Conservation (phyloP, 129 eudicot species). For the Centella asiatica region DNA sequence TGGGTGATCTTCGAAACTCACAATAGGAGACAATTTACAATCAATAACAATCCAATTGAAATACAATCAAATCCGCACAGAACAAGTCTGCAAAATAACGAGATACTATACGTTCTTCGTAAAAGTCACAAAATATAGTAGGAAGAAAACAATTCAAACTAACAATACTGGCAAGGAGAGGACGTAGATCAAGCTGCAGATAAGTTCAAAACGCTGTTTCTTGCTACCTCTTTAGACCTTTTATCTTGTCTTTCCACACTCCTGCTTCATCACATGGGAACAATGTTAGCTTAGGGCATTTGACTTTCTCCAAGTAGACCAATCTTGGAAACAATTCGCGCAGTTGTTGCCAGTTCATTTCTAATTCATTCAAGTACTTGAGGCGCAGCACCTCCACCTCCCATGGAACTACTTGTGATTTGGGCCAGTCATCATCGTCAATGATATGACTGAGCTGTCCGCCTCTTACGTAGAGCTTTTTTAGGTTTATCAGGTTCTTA, state of each 20-base stretch:
- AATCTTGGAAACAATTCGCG: constrained; percentile 31
- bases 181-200: not conserved
- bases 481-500: constrained; percentile 16
- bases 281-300: constrained; percentile 38
- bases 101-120: too few relatives aligned
- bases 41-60: too few relatives aligned
- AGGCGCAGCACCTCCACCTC: constrained; percentile 28
- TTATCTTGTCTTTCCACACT: constrained; percentile 30
- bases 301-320: constrained; percentile 29
- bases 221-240: not conserved
- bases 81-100: too few relatives aligned
- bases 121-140: too few relatives aligned
- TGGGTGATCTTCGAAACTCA: too few relatives aligned
- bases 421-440: constrained; percentile 13
- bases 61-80: too few relatives aligned
- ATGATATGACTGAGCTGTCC: constrained; percentile 34
- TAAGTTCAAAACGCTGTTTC: not conserved
- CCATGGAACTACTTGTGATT: constrained; percentile 18
- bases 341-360: constrained; percentile 46
- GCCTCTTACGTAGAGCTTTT: constrained; percentile 51
- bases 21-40: too few relatives aligned
- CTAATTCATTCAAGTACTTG: constrained; percentile 40
- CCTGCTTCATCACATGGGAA: constrained; percentile 53
- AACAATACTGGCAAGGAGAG: not conserved
- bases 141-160: not conserved